Evolutionary conservation across 139 green algal genomes (phyloP), one percentile per base, ranked within the genome.

Genomic region (Diplosphaera chodatii): DNA sequence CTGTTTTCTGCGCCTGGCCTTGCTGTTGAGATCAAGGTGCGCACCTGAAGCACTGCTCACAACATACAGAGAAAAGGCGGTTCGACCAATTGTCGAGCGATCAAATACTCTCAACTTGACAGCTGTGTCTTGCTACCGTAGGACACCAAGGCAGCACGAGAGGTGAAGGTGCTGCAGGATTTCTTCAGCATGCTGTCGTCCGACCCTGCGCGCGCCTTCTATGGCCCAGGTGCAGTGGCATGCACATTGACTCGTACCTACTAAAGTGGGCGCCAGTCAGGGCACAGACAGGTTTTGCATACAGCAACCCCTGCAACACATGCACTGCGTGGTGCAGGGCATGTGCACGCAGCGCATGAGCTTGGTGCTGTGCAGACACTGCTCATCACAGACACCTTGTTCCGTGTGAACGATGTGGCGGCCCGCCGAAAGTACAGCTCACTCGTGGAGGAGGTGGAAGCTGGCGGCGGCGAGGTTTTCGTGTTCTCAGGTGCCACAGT

Each of bases 61-160:
- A n/a, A n/a, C n/a, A n/a, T n/a, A n/a, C n/a, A n/a, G n/a, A n/a
- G n/a, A n/a, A n/a, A n/a, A n/a, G n/a, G n/a, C n/a, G n/a, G n/a
- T n/a, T n/a, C n/a, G n/a, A n/a, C n/a, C n/a, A n/a, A n/a, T n/a
- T n/a, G n/a, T n/a, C n/a, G n/a, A n/a, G n/a, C n/a, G n/a, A n/a
- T n/a, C n/a, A n/a, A n/a, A n/a, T n/a, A n/a, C n/a, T n/a, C n/a
- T n/a, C n/a, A n/a, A n/a, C n/a, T n/a, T n/a, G n/a, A n/a, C n/a
- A n/a, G n/a, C n/a, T n/a, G n/a, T n/a, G n/a, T n/a, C n/a, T n/a
- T n/a, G n/a, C n/a, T n/a, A n/a, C n/a, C n/a, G 64, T 66, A 86
- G 74, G 90, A 98, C 84, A 97, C 93, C 30, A 96, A 97, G 75
- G 93, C 92, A 2, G 86, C 86, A 0, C 68, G 75, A 15, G 93